Conservation (phyloP, 441 rosid species). For the Croton laevigatus region DNA sequence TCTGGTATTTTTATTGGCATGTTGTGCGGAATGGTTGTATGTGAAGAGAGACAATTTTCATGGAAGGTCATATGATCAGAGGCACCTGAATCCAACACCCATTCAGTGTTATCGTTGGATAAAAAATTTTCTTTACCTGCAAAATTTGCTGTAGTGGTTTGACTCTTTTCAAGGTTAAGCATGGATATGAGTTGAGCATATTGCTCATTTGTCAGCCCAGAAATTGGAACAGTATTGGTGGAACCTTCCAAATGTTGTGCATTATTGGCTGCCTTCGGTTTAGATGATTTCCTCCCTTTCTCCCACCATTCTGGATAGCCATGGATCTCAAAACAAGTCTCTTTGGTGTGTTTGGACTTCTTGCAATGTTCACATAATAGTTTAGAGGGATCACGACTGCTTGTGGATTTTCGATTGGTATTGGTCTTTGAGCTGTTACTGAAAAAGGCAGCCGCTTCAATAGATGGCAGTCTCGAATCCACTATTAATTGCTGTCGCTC, state of each 20-base stretch:
- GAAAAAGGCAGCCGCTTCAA: not conserved
- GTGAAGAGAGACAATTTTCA: not conserved
- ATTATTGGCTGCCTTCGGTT: not conserved
- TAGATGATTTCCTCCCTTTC: not conserved
- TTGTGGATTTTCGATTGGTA: not conserved
- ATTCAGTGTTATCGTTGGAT: not conserved
- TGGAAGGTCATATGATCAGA: not conserved
- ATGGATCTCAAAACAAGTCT: not conserved
- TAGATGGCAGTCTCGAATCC: not conserved
- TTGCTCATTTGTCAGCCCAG: not conserved
- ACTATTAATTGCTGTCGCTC: not conserved
- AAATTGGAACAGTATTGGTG: not conserved
- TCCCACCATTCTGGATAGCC: not conserved
- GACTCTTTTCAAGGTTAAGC: not conserved
- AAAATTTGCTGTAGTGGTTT: not conserved
- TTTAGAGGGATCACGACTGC: not conserved
- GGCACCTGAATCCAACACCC: not conserved
- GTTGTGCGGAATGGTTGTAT: not conserved
- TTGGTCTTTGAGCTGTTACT: not conserved
- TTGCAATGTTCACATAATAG: not conserved
- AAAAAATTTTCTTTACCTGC: not conserved
- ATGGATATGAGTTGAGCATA: not conserved
- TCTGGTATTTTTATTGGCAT: not conserved
- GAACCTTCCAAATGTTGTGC: not conserved
- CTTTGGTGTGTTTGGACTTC: not conserved